Evolutionary conservation across 306 rosid species (phyloP).

Genomic region (Clitoria ternatea): DNA sequence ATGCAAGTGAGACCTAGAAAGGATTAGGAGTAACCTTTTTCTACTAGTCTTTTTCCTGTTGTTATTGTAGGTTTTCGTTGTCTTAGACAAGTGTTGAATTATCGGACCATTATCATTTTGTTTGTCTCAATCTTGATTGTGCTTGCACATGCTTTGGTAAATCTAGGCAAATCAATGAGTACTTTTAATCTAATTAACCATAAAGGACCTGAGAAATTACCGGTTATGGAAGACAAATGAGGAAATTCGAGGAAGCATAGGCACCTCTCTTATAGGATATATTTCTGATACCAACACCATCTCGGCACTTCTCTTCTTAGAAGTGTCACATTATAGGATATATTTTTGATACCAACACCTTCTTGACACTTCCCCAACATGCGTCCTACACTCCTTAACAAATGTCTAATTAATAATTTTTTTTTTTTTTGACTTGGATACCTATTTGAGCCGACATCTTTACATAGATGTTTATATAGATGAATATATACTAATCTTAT

Average conservation of each 20-base stretch:
- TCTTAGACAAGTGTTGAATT: not conserved
- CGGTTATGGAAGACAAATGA: not conserved
- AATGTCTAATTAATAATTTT: too few species aligned
- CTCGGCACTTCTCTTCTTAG: too few species aligned
- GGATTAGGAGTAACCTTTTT: not conserved
- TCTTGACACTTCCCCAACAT: too few species aligned
- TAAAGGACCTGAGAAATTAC: not conserved
- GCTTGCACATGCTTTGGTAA: not conserved
- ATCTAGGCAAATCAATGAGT: not conserved
- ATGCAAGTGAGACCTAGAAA: not conserved
- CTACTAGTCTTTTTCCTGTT: not conserved
- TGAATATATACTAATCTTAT: too few species aligned
- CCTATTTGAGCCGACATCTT: too few species aligned
- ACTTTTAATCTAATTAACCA: not conserved
- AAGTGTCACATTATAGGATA: too few species aligned
- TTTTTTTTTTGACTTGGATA: too few species aligned
- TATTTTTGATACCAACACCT: too few species aligned
- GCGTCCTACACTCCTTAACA: too few species aligned
- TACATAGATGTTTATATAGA: too few species aligned
- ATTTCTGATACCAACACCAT: too few species aligned
- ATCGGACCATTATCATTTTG: not conserved
- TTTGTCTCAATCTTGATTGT: not conserved
- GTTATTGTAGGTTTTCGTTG: not conserved
- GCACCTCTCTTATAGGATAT: too few species aligned
- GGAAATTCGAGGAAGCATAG: not conserved